Conservation (phyloP, 2,329 filamentous ascomycete genomes). For the Cladosporium oxysporum region DNA sequence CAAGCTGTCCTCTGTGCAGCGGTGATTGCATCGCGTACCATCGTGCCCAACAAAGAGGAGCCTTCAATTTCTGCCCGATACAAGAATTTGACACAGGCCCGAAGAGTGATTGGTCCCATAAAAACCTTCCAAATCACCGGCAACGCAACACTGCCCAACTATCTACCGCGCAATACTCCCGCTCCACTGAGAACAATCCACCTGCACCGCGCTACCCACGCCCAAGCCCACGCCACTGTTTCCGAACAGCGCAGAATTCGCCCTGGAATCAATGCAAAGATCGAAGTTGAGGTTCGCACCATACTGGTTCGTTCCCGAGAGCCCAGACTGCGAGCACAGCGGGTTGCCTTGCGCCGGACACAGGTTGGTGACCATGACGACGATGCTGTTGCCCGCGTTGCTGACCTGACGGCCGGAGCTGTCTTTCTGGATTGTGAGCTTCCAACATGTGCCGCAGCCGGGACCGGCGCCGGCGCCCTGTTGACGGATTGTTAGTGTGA, state of each 20-base stretch:
- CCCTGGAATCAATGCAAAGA: slow-evolving; percentile 43
- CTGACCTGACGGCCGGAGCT: slow-evolving; percentile 31
- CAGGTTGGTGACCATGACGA: slow-evolving; percentile 45
- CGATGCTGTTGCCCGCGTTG: slow-evolving; percentile 39
- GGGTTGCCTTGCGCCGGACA: slow-evolving; percentile 43
- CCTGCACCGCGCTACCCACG: slow-evolving; percentile 37
- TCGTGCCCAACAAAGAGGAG: neutral
- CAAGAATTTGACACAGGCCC: neutral
- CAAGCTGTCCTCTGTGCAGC: neutral
- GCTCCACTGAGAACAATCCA: slow-evolving; percentile 29
- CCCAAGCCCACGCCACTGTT: slow-evolving; percentile 35
- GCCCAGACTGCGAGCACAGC: slow-evolving; percentile 39
- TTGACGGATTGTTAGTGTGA: neutral
- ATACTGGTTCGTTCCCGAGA: slow-evolving; percentile 40
- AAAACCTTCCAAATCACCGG: neutral
- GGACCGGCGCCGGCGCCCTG: slow-evolving; percentile 40
- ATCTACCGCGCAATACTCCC: slow-evolving; percentile 25
- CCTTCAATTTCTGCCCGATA: neutral
- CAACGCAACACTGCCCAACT: neutral
- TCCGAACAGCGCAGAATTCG: slow-evolving; percentile 41
- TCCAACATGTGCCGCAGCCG: slow-evolving; percentile 44
- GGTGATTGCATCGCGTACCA: neutral
- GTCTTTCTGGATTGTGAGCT: slow-evolving; percentile 40
- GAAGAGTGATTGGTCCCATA: neutral
- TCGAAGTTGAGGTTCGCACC: slow-evolving; percentile 46